Base-by-base conservation (phyloP, 768 basidiomycete genomes). In the Tylopilus felleus region DNA sequence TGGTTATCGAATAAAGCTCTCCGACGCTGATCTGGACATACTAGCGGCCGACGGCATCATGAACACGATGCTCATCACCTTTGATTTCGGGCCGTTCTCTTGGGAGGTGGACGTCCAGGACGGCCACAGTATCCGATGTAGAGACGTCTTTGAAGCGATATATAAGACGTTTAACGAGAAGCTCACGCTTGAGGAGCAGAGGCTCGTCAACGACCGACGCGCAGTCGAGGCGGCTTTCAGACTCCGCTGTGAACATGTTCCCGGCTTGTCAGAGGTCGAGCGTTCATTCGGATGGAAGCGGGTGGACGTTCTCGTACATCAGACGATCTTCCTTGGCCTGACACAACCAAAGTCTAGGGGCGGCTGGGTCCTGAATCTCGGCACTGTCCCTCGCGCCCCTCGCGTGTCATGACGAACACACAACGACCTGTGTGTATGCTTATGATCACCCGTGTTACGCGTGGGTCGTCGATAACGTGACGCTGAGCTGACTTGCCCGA, bases 91-190 rank as follows among this genome's bases (percentile, higher is more conserved):
- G 62, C 38, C 72, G 74, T 58, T 73, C 35, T 60, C 62, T 31
- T 74, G 73, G 73, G 68, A 67, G 6, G 69, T 82, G 35, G 53
- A 74, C 48, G 73, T 81, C 53, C 71, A 73, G 43, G 72, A 75
- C 28, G 44, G 67, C 19, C 64, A 67, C 33, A 78, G 77, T 14
- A 72, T 85, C 52, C 69, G 77, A 10, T 79, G 82, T 60, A 73
- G 78, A 22, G 84, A 86, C 48, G 75, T 87, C 40, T 82, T 85
- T 61, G 65, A 76, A 51, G 79, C 76, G 10, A 83, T 87, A 28
- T 77, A 80, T 60, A 73, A 77, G 38, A 69, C 74, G 10, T 81
- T 77, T 56, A 66, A 75, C 41, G 64, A 70, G 28, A 72, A 69
- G 9, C 67, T 86, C 63, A 76, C 77, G 3, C 59, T 60, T 21